Base-by-base conservation (phyloP, 2,329 filamentous ascomycete species). In the Exophiala xenobiotica region DNA sequence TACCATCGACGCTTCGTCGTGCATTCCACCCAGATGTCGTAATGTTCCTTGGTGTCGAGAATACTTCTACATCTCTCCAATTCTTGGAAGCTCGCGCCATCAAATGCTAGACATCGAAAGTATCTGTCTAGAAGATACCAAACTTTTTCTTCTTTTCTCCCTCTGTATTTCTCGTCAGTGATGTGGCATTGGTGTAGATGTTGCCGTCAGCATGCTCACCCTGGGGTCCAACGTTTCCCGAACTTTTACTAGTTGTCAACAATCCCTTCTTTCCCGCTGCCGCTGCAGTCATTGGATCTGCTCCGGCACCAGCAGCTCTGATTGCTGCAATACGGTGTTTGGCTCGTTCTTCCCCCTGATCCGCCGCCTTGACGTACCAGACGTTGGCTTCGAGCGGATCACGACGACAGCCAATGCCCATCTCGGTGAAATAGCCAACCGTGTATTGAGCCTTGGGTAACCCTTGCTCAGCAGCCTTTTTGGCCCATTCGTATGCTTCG, bases 331-430 rank as follows among this genome's bases (percentile, higher is more conserved):
- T 78, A 20, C 93, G 82, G 64, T 93, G 87, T 68, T 87, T 92
- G 44, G 93, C 93, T 51, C 90, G 83, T 63, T 93, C 88, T 64
- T 97, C 91, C 40, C 92, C 93, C 43, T 89, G 82, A 61, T 96
- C 92, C 12, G 93, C 92, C 4, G 93, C 93, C 70, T 88, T 89
- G 61, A 99, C 92, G 67, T 99, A 99, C 92, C 91, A 97, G 24
- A 96, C 88, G 65, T 99, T 99, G 61, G 93, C 92, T 69, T 96
- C 91, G 37, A 99, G 80, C n/a, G 92, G 85, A 68, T 99, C 93
- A 42, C 90, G 85, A 29, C 90, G 87, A 68, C 90, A 96, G 43
- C 93, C 93, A 62, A 99, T 96, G 57, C 93, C 93, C 88, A 95
- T 96, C 69, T 99, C 93, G 4, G 91, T 96, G 68, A 99, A 99